These are phyloP conservation scores for Colletotrichum tofieldiae DNA, from an alignment of 2,329 filamentous ascomycete genomes.

Conservation along the genomic window DNA sequence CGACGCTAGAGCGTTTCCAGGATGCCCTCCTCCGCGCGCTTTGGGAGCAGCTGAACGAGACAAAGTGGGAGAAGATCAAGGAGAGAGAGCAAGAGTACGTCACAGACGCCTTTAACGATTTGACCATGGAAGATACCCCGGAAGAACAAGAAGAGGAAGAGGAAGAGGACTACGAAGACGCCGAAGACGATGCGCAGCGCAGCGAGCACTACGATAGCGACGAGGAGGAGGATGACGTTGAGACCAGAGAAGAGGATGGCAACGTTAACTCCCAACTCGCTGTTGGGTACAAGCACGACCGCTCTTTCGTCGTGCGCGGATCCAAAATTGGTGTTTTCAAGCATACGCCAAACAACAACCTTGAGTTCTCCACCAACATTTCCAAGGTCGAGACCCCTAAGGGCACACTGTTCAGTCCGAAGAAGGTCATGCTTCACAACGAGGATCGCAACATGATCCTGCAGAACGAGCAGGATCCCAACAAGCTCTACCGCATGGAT, in stretches of 20 bases:
- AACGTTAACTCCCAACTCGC: constrained; percentile 95
- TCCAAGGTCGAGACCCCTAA: constrained; percentile 93
- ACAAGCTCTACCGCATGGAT: constrained; percentile 97
- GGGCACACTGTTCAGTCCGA: constrained; percentile 91
- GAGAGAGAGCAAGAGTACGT: constrained; percentile 95
- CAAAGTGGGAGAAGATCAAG: constrained; percentile 94
- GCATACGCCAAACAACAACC: constrained; percentile 90
- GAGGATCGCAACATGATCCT: constrained; percentile 92
- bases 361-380: constrained; percentile 97
- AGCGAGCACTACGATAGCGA: constrained; percentile 80
- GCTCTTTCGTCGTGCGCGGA: constrained; percentile 96
- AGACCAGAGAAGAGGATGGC: constrained; percentile 78
- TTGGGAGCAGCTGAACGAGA: constrained; percentile 96
- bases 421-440: constrained; percentile 96
- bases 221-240: constrained; percentile 85
- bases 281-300: constrained; percentile 96
- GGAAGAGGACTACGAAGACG: constrained; percentile 71
- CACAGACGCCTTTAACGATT: constrained; percentile 93
- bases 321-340: constrained; percentile 99
- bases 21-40: constrained; percentile 94
- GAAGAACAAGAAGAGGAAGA: constrained; percentile 62
- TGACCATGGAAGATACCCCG: constrained; percentile 87
- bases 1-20: constrained; percentile 88
- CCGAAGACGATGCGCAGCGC: constrained; percentile 74
- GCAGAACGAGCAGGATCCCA: constrained; percentile 86